phyloP scores from a whole-genome alignment of 495 filamentous ascomycete species.

The Massariosphaeria phaeospora region DNA sequence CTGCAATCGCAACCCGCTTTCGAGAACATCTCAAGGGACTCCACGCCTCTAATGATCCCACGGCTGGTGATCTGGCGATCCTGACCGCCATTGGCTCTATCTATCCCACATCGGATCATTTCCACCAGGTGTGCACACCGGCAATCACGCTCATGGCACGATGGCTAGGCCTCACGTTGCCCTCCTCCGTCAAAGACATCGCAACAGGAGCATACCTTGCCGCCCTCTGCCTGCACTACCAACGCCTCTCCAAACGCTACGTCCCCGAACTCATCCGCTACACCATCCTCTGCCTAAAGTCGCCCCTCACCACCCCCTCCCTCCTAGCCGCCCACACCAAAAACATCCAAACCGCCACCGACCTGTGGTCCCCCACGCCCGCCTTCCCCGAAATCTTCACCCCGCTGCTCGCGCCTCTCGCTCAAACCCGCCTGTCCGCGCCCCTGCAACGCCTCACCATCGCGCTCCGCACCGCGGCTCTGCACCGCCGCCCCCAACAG shows the following conservation, averaged over 20 bases:
- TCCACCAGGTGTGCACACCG: constrained; percentile 88
- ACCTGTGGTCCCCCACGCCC: constrained; percentile 37
- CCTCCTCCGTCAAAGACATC: constrained; percentile 58
- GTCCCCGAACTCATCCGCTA: constrained; percentile 85
- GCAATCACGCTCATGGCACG: constrained; percentile 74
- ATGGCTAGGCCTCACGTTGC: constrained; percentile 73
- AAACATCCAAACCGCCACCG: constrained; percentile 27
- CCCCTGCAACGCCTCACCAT: constrained; percentile 37
- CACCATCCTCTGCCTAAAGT: constrained; percentile 61
- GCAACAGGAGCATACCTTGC: constrained; percentile 71
- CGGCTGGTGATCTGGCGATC: constrained; percentile 69
- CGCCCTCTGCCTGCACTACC: constrained; percentile 73
- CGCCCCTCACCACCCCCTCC: constrained; percentile 13
- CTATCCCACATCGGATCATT: constrained; percentile 94
- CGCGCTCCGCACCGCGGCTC: constrained; percentile 52
- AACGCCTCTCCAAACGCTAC: constrained; percentile 73
- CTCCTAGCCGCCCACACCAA: constrained; percentile 27
- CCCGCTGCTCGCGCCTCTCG: constrained; percentile 15
- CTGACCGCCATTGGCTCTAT: constrained; percentile 77
- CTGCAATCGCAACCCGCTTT: constrained; percentile 71
- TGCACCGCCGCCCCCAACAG: constrained; percentile 68
- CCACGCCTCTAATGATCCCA: constrained; percentile 57
- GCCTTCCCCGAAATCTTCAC: constrained; percentile 37
- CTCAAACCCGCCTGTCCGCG: constrained; percentile 20
- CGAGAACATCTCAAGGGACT: constrained; percentile 64